Base-by-base conservation (phyloP, 2,329 filamentous ascomycete genomes). In the Talaromyces sp. region DNA sequence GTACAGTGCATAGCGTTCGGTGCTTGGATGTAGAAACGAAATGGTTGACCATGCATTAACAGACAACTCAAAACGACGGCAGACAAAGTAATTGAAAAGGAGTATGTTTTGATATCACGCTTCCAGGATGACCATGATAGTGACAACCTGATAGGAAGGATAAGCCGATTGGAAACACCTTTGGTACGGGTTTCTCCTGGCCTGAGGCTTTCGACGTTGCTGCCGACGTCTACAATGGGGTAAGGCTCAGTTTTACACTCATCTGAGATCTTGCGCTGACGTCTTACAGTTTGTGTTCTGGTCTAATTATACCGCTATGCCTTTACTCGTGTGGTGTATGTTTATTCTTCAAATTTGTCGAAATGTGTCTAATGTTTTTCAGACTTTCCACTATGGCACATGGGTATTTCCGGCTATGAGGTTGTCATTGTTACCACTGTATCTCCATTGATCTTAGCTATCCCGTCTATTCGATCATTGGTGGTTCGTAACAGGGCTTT, bases 361-460 rank as follows among this genome's bases (percentile, higher is more conserved):
- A 37, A 21, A 39, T 21, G 28, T 11, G 33, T 54, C 68, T 72
- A 55, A 71, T 55, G 7, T 45, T 28, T 31, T 45, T 36, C 62
- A 91, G 88, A 95, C 74, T 99, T 99, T 72, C 94, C 94, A 13
- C 83, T 99, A 10, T 99, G 94, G 94, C 86, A 97, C 72, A 99
- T 99, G 94, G 94, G 94, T 28, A 95, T 99, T 61, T 97, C 93
- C 3, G 94, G 94, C 62, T 99, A 94, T 70, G 94, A 99, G 75
- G 88, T 86, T 43, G 81, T 96, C 64, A 87, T 99, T 68, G 88
- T 97, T 85, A 84, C 83, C 52, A 93, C 90, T 3, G 74, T 93
- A 53, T 89, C 92, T 4, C 94, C 94, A 0, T 79, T 92, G 39
- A 73, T 97, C 19, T 84, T 99, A 43, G 85, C 81, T 21, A 87